Evolutionary conservation across 2,329 filamentous ascomycete species (phyloP), one percentile per base, ranked within the genome.

Genomic region (Cladophialophora immunda): DNA sequence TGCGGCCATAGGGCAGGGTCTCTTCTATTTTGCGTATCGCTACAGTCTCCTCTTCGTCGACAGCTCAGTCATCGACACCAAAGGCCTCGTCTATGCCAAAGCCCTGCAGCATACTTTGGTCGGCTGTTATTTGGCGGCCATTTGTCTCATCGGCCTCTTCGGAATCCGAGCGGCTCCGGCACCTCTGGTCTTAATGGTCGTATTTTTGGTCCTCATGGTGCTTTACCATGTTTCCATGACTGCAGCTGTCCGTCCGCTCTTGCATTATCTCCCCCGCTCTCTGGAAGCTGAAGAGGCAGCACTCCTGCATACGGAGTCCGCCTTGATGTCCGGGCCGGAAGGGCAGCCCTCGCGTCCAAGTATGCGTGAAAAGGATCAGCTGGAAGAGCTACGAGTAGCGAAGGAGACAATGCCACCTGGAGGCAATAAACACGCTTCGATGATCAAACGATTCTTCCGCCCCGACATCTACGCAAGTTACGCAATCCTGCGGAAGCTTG

Each of bases 31-130:
- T 60, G 92, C 93, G 56, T 97, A 93, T 84, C 88, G 92, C 19
- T 97, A 98, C 84, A 96, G 97, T 76, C 80, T 98, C 63, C 85
- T 97, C 58, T 97, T 92, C 78, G 93, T 97, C 38, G 90, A 89
- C 58, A 92, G 96, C 76, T 88, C 91, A 8, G 81, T 87, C 66
- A 89, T 97, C 74, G 93, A 97, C 76, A 97, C 92, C 41, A 92
- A 96, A 75, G 94, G 94, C 17, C 86, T 94, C 15, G 89, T 92
- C 72, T 97, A 97, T 76, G 90, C 92, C 0, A 90, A 90, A n/a
- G 94, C 92, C 1, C 83, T 98, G 59, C 90, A 96, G 77, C 94
- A 97, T 66, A 87, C 96, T 56, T 88, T 94, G 30, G 89, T 90
- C 0, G 94, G 94, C 25, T 83, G 96, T 58, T 97, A 98, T 77